Percentiles rank a stretch among this genome's conserved stretches.
phyloP scores from a whole-genome alignment of 139 green algal genomes.

The Tetradesmus lagerheimii region DNA sequence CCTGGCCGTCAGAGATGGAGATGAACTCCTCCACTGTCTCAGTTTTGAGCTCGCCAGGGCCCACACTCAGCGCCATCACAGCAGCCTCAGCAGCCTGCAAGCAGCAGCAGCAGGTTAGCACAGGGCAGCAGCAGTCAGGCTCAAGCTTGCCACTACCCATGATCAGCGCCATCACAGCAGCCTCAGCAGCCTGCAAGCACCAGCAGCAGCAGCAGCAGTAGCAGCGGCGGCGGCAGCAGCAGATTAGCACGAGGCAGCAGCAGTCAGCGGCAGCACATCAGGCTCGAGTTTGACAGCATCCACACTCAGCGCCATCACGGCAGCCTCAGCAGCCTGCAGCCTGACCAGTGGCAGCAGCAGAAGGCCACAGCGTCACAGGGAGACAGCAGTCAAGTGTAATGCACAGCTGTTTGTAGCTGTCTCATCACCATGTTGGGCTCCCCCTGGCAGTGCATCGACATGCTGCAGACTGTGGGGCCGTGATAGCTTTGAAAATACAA shows the following conservation, averaged over 20 bases:
- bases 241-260: not conserved
- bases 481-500: too few species aligned
- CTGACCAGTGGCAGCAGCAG: not conserved
- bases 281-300: conserved; percentile 55
- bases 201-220: not conserved
- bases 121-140: not conserved
- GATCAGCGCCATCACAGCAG: conserved; percentile 28
- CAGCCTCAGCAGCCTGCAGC: conserved; percentile 36
- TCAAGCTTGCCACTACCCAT: not conserved
- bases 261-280: conserved; percentile 34
- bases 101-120: conserved; percentile 1
- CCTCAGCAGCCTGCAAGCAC: conserved; percentile 15
- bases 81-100: conserved; percentile 35
- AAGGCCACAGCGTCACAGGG: too few species aligned
- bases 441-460: too few species aligned
- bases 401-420: too few species aligned
- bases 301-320: conserved; percentile 31
- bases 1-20: conserved; percentile 91
- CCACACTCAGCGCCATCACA: conserved; percentile 33
- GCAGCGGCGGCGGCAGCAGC: not conserved
- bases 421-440: too few species aligned
- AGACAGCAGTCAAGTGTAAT: not conserved
- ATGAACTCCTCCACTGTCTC: conserved; percentile 94
- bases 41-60: conserved; percentile 56
- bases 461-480: too few species aligned